These are phyloP conservation scores for Zopfia rhizophila DNA, from an alignment of 2,329 filamentous ascomycete species.

Conservation along the genomic window DNA sequence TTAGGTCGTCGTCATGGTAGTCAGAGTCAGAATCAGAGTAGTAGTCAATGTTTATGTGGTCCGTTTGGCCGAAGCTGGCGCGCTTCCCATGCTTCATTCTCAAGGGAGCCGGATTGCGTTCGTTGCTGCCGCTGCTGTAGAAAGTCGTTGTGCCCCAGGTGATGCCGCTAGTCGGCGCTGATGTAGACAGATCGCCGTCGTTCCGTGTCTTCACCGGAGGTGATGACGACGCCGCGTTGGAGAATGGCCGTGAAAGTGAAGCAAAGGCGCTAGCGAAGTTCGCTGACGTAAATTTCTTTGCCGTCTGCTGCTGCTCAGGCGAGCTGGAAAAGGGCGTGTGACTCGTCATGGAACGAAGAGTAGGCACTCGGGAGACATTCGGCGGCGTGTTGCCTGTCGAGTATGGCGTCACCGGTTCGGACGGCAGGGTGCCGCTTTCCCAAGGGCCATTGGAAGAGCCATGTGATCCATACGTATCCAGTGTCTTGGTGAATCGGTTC, in stretches of 20 bases:
- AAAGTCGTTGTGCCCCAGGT: slow-evolving; percentile 60
- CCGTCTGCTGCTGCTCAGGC: slow-evolving; percentile 50
- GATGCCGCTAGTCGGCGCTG: slow-evolving; percentile 54
- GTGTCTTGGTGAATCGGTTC: slow-evolving; percentile 39
- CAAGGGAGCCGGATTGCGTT: slow-evolving; percentile 36
- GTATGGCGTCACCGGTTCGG: slow-evolving; percentile 61
- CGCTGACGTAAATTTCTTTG: slow-evolving; percentile 45
- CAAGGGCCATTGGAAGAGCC: slow-evolving; percentile 63
- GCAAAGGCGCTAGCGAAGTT: slow-evolving; percentile 54
- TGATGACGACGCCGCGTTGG: slow-evolving; percentile 50
- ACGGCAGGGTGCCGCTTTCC: slow-evolving; percentile 52
- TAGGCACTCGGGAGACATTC: slow-evolving; percentile 52
- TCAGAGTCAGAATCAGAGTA: slow-evolving; percentile 48
- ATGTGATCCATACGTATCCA: slow-evolving; percentile 59
- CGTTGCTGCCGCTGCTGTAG: slow-evolving; percentile 47
- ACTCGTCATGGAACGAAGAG: slow-evolving; percentile 48
- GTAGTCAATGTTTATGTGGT: slow-evolving; percentile 40
- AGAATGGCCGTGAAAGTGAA: slow-evolving; percentile 53
- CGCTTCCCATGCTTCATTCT: slow-evolving; percentile 52
- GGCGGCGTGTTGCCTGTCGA: slow-evolving; percentile 66
- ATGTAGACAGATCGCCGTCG: slow-evolving; percentile 54
- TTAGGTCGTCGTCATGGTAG: slow-evolving; percentile 29
- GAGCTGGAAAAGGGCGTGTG: slow-evolving; percentile 56
- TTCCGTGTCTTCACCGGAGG: slow-evolving; percentile 46
- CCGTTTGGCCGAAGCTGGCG: slow-evolving; percentile 47